A percentile compares a stretch with the other conserved stretches of the same genome.
Evolutionary conservation across 169 alveolate species (phyloP).

Genomic region (Babesia gibsoni): DNA sequence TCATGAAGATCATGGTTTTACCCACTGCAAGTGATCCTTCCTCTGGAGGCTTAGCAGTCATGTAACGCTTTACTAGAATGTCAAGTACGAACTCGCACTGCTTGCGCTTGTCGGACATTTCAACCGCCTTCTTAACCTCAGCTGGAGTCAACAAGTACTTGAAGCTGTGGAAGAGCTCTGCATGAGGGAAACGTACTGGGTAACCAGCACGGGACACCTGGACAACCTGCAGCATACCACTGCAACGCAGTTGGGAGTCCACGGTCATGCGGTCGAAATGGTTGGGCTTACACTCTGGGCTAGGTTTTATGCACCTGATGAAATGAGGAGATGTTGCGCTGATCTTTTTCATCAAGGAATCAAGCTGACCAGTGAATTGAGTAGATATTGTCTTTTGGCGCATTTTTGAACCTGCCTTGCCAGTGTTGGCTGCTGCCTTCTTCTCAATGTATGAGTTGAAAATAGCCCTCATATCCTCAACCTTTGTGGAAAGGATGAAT

Average conservation of each 20-base stretch:
- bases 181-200: constrained; percentile 89
- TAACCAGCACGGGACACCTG: constrained; percentile 93
- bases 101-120: constrained; percentile 18
- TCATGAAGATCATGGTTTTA: constrained; percentile 55
- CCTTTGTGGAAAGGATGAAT: constrained; percentile 57
- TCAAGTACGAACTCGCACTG: constrained; percentile 40
- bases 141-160: constrained; percentile 63
- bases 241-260: constrained; percentile 85
- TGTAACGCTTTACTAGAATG: constrained; percentile 22
- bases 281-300: constrained; percentile 79
- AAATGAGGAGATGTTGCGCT: constrained; percentile 88
- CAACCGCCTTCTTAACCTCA: constrained; percentile 19
- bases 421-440: constrained; percentile 23
- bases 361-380: constrained; percentile 89
- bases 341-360: constrained; percentile 84
- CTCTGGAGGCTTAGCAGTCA: constrained; percentile 27
- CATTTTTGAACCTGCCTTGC: constrained; percentile 9
- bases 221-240: constrained; percentile 90
- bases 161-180: constrained; percentile 82
- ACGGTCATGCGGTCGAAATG: constrained; percentile 87
- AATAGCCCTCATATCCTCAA: constrained; percentile 56
- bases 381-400: constrained; percentile 81
- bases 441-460: constrained; percentile 37
- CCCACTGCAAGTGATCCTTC: constrained; percentile 53
- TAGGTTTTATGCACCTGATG: constrained; percentile 95